phyloP scores from a whole-genome alignment of 1,284 basidiomycete genomes.

The Microbotryomycetes sp. region DNA sequence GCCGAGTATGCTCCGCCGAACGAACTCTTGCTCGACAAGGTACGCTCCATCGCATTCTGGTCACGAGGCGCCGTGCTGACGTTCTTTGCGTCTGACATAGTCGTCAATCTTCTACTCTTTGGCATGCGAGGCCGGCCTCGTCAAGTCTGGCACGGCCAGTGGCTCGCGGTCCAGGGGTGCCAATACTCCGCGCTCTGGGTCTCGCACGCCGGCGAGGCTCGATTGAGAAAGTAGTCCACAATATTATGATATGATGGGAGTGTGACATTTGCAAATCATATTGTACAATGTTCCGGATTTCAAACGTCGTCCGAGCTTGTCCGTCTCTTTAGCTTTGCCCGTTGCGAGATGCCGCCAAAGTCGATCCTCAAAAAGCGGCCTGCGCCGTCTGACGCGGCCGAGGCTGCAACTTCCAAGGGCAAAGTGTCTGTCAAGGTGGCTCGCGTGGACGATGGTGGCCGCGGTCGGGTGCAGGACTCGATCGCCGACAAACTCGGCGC shows the following conservation, averaged over 20 bases:
- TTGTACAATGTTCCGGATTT: too few relatives aligned
- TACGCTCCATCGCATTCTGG: not conserved
- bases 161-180: conserved; percentile 4
- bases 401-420: not conserved
- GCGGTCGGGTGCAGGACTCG: conserved; percentile 14
- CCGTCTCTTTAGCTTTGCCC: not conserved
- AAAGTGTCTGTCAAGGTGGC: not conserved
- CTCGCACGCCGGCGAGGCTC: conserved; percentile 12
- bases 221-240: too few relatives aligned
- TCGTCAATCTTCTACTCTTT: conserved; percentile 13
- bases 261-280: not conserved
- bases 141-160: conserved; percentile 8
- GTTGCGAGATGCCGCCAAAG: conserved; percentile 4
- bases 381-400: not conserved
- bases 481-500: conserved; percentile 17
- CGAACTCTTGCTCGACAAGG: conserved; percentile 23
- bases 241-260: not conserved
- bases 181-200: not conserved
- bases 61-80: not conserved
- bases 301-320: not conserved
- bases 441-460: conserved; percentile 2
- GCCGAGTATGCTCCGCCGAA: conserved; percentile 34
- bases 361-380: conserved; percentile 29
- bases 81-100: not conserved
- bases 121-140: conserved; percentile 15